Evolutionary conservation across 495 filamentous ascomycete genomes (phyloP).

Genomic region (Xylaria venustula): DNA sequence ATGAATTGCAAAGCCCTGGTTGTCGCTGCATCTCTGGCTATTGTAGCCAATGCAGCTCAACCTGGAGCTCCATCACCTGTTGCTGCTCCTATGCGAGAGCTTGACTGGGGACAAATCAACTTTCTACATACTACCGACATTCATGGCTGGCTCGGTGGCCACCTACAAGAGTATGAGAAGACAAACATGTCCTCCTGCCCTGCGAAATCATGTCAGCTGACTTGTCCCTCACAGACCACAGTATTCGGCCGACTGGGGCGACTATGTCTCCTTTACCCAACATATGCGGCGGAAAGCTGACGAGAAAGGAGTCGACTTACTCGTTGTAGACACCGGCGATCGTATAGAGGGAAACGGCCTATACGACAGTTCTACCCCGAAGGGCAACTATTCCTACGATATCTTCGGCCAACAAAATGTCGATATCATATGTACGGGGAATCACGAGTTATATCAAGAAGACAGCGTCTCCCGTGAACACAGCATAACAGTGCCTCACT

Average conservation of each 20-base stretch:
- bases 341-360: conserved; percentile 93
- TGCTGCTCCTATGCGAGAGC: conserved; percentile 73
- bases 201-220: neutral
- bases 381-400: conserved; percentile 81
- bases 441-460: conserved; percentile 90
- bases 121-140: conserved; percentile 93
- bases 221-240: conserved; percentile 55
- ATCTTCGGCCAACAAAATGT: conserved; percentile 80
- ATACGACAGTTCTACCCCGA: conserved; percentile 87
- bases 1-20: conserved; percentile 25
- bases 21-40: conserved; percentile 28
- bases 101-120: conserved; percentile 90
- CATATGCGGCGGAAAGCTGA: conserved; percentile 80
- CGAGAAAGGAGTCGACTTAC: conserved; percentile 71
- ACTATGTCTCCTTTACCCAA: conserved; percentile 90
- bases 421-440: conserved; percentile 85
- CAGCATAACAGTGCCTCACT: conserved; percentile 73
- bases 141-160: conserved; percentile 93
- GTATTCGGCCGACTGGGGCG: conserved; percentile 95
- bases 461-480: conserved; percentile 77
- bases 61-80: conserved; percentile 78
- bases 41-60: conserved; percentile 58
- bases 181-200: neutral
- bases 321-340: conserved; percentile 93
- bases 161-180: conserved; percentile 73